These are phyloP conservation scores for Sapria himalayana DNA, from an alignment of 345 rosid species.

Conservation along the genomic window DNA sequence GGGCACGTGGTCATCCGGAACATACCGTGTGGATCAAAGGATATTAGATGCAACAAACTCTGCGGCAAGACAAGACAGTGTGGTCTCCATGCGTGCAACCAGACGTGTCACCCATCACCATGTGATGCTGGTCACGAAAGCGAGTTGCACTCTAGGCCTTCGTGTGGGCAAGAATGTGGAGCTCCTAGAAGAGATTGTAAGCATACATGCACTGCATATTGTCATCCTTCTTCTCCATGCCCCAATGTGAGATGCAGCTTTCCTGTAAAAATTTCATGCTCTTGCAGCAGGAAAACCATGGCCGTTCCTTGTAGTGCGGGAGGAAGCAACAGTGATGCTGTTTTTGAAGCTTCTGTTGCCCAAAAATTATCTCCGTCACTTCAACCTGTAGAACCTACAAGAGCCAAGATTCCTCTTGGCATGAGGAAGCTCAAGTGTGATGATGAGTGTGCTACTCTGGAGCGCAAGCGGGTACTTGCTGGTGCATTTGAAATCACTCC, in stretches of 20 bases:
- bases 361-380: conserved; percentile 51
- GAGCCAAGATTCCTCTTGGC: conserved; percentile 49
- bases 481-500: conserved; percentile 76
- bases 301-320: conserved; percentile 86
- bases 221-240: conserved; percentile 71
- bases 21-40: conserved; percentile 87
- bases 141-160: conserved; percentile 26
- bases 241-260: conserved; percentile 72
- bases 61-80: conserved; percentile 90
- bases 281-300: conserved; percentile 59
- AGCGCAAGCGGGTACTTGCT: conserved; percentile 77
- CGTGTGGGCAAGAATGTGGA: conserved; percentile 89
- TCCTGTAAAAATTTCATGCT: conserved; percentile 54
- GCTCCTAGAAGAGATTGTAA: conserved; percentile 89
- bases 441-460: conserved; percentile 73
- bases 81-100: conserved; percentile 86
- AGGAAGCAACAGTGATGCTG: conserved; percentile 22
- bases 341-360: conserved; percentile 41
- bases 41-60: conserved; percentile 73
- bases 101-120: conserved; percentile 60
- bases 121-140: conserved; percentile 29
- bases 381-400: conserved; percentile 43
- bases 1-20: conserved; percentile 90
- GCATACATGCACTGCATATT: conserved; percentile 60
- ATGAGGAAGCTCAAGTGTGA: conserved; percentile 81